phyloP scores from a whole-genome alignment of 495 filamentous ascomycete species.

The Xylaria bambusicola region DNA sequence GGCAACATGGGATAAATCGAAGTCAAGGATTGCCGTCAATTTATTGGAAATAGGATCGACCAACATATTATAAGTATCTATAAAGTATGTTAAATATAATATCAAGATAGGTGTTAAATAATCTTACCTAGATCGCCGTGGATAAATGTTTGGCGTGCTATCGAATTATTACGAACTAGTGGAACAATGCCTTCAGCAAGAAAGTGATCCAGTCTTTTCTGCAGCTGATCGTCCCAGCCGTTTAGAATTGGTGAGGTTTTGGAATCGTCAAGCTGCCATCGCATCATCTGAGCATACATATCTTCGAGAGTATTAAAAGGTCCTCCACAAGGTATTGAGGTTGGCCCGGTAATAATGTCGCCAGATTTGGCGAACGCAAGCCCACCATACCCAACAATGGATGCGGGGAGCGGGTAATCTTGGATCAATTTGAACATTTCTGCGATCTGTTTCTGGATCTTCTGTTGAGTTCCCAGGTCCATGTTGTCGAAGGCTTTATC shows the following conservation, averaged over 20 bases:
- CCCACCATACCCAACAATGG: conserved; percentile 17
- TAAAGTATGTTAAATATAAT: conserved; percentile 1
- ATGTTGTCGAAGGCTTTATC: conserved; percentile 13
- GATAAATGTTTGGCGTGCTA: conserved; percentile 13
- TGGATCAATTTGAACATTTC: conserved; percentile 24
- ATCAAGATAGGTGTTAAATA: conserved; percentile 1
- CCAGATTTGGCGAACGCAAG: conserved; percentile 18
- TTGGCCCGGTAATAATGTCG: conserved; percentile 14
- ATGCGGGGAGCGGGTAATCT: conserved; percentile 13
- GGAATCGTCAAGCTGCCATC: conserved; percentile 17
- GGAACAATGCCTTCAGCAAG: conserved; percentile 2
- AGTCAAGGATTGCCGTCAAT: conserved; percentile 20
- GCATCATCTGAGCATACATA: conserved; percentile 21
- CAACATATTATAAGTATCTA: conserved; percentile 20
- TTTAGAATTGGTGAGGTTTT: conserved; percentile 8
- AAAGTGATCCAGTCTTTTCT: conserved; percentile 12
- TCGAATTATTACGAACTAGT: conserved; percentile 9
- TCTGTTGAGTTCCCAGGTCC: conserved; percentile 7
- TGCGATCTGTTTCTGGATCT: conserved; percentile 20
- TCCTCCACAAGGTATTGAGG: conserved; percentile 20
- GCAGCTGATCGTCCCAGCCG: conserved; percentile 12
- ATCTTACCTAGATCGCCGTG: conserved; percentile 20
- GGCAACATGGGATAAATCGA: conserved; percentile 21
- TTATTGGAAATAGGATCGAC: conserved; percentile 16
- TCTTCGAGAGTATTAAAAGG: conserved; percentile 18